Conservation (phyloP, 495 filamentous ascomycete species). For the Neurospora sp. region DNA sequence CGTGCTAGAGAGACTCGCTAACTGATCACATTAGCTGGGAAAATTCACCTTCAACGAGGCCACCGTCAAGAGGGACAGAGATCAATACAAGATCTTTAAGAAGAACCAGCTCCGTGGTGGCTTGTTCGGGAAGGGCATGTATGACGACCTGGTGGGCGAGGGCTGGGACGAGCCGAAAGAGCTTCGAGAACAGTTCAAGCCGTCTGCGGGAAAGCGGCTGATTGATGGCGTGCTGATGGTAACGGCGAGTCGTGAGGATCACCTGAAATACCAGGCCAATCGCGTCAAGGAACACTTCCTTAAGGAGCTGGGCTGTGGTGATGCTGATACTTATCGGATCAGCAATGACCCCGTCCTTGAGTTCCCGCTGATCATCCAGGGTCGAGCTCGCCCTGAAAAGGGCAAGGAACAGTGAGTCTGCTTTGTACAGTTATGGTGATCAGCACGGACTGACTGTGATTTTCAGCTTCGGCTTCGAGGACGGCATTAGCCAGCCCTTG, state of each 20-base stretch:
- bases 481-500: slow-evolving; percentile 2
- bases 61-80: background rate
- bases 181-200: background rate
- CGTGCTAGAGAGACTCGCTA: background rate
- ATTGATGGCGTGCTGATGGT: slow-evolving; percentile 3
- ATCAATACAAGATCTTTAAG: background rate
- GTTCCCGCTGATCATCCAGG: background rate
- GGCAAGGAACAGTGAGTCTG: background rate
- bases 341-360: background rate
- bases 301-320: background rate
- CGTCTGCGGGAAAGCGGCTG: background rate
- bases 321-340: background rate
- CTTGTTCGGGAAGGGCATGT: background rate
- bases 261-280: background rate
- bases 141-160: background rate
- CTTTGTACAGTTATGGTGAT: background rate
- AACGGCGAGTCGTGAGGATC: background rate
- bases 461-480: slow-evolving; percentile 2
- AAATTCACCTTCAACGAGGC: background rate
- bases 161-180: background rate
- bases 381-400: background rate
- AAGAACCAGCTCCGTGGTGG: background rate
- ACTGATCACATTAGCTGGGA: background rate
- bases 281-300: background rate
- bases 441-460: background rate